These are phyloP conservation scores for Pestalotiopsis sp. DNA, from an alignment of 2,329 filamentous ascomycete species.

Conservation along the genomic window DNA sequence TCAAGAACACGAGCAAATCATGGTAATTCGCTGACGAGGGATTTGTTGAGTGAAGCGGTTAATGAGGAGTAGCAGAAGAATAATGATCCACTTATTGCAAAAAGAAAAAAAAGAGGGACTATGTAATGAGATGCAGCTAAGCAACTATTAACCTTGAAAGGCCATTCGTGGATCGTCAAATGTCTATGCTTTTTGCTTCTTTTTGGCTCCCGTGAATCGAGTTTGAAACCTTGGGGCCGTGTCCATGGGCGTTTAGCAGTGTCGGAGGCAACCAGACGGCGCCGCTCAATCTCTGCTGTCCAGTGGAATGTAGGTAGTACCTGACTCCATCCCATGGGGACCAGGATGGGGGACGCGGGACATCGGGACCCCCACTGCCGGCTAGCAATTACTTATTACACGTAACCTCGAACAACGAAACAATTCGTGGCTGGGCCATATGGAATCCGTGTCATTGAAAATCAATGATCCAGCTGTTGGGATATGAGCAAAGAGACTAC, in stretches of 20 bases:
- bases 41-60: conserved; percentile 10
- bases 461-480: background rate
- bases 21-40: conserved; percentile 4
- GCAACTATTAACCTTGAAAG: background rate
- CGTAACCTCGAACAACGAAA: background rate
- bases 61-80: background rate
- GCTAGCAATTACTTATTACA: background rate
- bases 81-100: background rate
- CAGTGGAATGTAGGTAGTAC: background rate
- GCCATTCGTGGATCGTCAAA: background rate
- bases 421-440: background rate
- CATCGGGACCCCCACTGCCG: background rate
- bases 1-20: background rate
- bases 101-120: background rate
- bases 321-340: background rate
- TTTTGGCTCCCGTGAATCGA: background rate
- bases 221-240: background rate
- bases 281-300: background rate
- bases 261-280: background rate
- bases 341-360: background rate
- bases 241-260: background rate
- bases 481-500: background rate
- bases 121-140: background rate
- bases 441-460: background rate
- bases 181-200: background rate